Evolutionary conservation across 2,329 filamentous ascomycete genomes (phyloP).

Genomic region (Diplodia corticola): DNA sequence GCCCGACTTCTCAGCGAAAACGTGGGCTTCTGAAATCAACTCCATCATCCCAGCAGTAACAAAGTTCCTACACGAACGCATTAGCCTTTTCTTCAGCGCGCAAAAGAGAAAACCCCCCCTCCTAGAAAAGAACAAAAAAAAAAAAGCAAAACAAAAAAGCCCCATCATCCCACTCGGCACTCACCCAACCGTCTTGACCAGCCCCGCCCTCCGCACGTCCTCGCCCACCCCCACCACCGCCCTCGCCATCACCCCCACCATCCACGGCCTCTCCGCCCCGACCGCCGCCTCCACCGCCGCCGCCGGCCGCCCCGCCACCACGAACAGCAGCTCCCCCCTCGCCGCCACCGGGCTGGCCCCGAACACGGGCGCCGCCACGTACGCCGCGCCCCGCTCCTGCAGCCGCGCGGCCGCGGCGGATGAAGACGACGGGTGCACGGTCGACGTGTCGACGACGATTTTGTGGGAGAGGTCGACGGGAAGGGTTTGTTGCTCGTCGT

Average conservation of each 20-base stretch:
- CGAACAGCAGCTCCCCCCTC: constrained; percentile 49
- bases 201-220: neutral
- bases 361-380: constrained; percentile 53
- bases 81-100: neutral
- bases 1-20: constrained; percentile 50
- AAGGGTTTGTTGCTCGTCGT: no score
- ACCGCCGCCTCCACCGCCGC: constrained; percentile 26
- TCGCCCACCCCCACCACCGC: neutral
- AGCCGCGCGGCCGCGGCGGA: constrained; percentile 34
- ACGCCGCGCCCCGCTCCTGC: constrained; percentile 33
- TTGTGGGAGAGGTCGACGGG: constrained; percentile 38
- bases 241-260: neutral
- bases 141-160: neutral
- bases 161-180: no score
- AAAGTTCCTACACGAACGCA: constrained; percentile 47
- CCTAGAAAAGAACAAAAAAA: neutral
- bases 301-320: constrained; percentile 50
- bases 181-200: neutral
- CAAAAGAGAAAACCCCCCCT: neutral
- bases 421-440: constrained; percentile 51
- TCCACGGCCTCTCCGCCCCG: neutral
- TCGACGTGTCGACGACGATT: constrained; percentile 52
- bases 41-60: constrained; percentile 54
- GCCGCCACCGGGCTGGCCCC: constrained; percentile 53
- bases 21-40: constrained; percentile 52